phyloP scores from a whole-genome alignment of 2,329 filamentous ascomycete species.

The Knoxdaviesia proteae region DNA sequence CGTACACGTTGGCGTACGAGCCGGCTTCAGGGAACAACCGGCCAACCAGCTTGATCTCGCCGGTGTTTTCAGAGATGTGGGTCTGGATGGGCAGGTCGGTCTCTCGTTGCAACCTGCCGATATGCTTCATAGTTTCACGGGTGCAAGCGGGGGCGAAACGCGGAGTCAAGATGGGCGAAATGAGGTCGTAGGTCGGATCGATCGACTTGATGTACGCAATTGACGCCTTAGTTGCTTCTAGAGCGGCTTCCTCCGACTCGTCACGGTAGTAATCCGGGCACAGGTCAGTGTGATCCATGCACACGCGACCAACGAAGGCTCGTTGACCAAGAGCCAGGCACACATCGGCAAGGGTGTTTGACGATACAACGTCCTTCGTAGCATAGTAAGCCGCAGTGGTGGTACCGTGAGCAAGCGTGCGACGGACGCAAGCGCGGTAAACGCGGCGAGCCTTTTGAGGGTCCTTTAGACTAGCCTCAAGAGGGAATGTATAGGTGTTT shows the following conservation, averaged over 20 bases:
- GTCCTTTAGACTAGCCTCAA: slow-evolving; percentile 57
- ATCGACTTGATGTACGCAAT: slow-evolving; percentile 46
- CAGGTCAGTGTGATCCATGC: slow-evolving; percentile 56
- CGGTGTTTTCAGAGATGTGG: slow-evolving; percentile 67
- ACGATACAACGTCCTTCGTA: slow-evolving; percentile 67
- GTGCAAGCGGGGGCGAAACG: slow-evolving; percentile 46
- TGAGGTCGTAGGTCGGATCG: slow-evolving; percentile 42
- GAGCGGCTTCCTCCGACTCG: slow-evolving; percentile 33
- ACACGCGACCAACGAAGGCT: slow-evolving; percentile 81
- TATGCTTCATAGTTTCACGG: slow-evolving; percentile 32
- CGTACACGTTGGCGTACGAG: slow-evolving; percentile 64
- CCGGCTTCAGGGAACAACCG: slow-evolving; percentile 42
- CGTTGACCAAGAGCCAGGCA: slow-evolving; percentile 66
- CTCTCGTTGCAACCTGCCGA: slow-evolving; percentile 44
- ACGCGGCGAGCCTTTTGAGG: slow-evolving; percentile 42
- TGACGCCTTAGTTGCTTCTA: slow-evolving; percentile 33
- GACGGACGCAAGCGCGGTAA: slow-evolving; percentile 58
- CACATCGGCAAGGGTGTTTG: slow-evolving; percentile 75
- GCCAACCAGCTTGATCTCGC: slow-evolving; percentile 51
- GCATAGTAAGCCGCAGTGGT: slow-evolving; percentile 92
- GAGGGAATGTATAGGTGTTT: slow-evolving; percentile 81
- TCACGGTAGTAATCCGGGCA: slow-evolving; percentile 69
- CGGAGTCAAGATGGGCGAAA: slow-evolving; percentile 64
- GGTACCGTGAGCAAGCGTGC: slow-evolving; percentile 74
- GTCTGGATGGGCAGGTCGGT: slow-evolving; percentile 59